Evolutionary conservation across 495 filamentous ascomycete genomes (phyloP).

Genomic region (Penicillium parvum): DNA sequence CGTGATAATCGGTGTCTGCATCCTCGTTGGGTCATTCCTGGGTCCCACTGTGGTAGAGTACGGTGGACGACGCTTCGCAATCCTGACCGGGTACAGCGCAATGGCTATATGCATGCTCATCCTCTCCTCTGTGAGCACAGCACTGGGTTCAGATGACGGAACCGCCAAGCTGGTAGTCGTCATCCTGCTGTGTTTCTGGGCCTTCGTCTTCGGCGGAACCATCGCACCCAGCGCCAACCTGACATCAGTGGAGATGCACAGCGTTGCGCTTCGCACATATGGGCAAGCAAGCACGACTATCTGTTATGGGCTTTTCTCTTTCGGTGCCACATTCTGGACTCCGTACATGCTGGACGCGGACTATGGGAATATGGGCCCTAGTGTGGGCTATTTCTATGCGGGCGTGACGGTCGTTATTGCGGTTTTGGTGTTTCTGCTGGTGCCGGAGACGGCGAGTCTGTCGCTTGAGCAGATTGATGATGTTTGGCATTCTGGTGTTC

Average conservation of each 20-base stretch:
- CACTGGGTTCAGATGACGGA: constrained; percentile 4
- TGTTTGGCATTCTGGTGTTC: constrained; percentile 18
- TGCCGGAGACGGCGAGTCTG: constrained; percentile 27
- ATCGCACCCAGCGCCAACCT: constrained; percentile 21
- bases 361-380: constrained; percentile 28
- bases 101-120: constrained; percentile 30
- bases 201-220: constrained; percentile 27
- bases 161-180: constrained; percentile 20
- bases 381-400: constrained; percentile 30
- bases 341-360: constrained; percentile 26
- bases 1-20: constrained; percentile 27
- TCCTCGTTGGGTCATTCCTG: constrained; percentile 19
- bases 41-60: constrained; percentile 27
- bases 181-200: constrained; percentile 24
- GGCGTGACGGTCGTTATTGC: constrained; percentile 20
- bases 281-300: constrained; percentile 26
- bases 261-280: constrained; percentile 29
- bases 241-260: constrained; percentile 28
- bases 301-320: constrained; percentile 24
- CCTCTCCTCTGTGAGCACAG: constrained; percentile 21
- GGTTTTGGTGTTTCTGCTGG: constrained; percentile 17
- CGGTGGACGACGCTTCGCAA: constrained; percentile 22
- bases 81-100: constrained; percentile 18
- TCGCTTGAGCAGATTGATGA: constrained; percentile 31
- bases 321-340: constrained; percentile 28